These are phyloP conservation scores for Psilocybe cubensis DNA, from an alignment of 768 basidiomycete genomes.

Conservation along the genomic window DNA sequence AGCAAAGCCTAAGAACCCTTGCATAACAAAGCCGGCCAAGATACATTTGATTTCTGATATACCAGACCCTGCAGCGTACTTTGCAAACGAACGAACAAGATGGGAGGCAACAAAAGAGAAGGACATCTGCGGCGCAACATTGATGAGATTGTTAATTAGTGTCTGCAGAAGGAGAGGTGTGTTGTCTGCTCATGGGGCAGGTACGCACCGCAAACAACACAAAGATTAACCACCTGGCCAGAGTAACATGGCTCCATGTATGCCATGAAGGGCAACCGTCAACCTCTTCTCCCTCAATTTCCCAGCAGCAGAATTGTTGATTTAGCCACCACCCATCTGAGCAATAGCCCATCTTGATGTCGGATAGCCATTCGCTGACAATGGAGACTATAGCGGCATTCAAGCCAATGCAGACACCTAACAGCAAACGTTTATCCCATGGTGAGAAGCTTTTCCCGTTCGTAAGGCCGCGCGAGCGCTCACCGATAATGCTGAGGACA, in stretches of 20 bases:
- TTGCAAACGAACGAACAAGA: constrained; percentile 86
- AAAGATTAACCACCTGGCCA: constrained; percentile 84
- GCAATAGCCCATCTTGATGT: constrained; percentile 98
- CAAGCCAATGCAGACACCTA: constrained; percentile 89
- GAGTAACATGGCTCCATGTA: constrained; percentile 77
- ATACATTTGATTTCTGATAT: constrained; percentile 99
- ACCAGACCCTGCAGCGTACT: constrained; percentile 96
- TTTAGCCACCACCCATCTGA: constrained; percentile 98
- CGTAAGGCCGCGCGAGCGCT: constrained; percentile 30
- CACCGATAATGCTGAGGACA: constrained; percentile 88
- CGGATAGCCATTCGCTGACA: constrained; percentile 95
- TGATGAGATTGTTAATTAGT: background rate
- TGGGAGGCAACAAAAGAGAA: constrained; percentile 91
- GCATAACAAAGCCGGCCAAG: constrained; percentile 95
- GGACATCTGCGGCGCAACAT: constrained; percentile 51
- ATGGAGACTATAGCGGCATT: constrained; percentile 97
- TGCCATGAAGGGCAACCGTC: constrained; percentile 92
- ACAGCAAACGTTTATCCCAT: background rate
- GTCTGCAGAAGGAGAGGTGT: constrained; percentile 2
- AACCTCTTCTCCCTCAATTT: constrained; percentile 80
- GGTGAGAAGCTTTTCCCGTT: background rate
- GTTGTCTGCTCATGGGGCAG: background rate
- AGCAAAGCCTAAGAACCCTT: constrained; percentile 88
- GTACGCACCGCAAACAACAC: constrained; percentile 83
- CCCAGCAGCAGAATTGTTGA: constrained; percentile 98